Evolutionary conservation across 83 land plant genomes (phyloP).

Genomic region (Picea abies): DNA sequence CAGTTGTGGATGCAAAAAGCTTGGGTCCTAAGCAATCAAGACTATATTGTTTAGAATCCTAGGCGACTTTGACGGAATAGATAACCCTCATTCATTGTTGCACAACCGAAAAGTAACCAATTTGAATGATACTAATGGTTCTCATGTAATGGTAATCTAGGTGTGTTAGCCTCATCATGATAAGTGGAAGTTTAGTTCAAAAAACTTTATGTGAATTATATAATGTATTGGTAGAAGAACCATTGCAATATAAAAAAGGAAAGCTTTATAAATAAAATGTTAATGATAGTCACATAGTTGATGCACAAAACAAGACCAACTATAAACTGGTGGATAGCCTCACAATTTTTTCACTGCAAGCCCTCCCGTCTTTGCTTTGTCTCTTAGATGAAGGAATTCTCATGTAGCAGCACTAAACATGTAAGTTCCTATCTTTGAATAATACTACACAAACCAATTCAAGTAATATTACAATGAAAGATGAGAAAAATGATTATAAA

Average conservation of each 20-base stretch:
- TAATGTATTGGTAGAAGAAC: not conserved
- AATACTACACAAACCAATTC: conserved; percentile 56
- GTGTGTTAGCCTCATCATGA: not conserved
- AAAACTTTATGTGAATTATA: not conserved
- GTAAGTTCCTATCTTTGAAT: conserved; percentile 87
- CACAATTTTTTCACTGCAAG: conserved; percentile 63
- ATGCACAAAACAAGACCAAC: conserved; percentile 12
- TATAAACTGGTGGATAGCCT: conserved; percentile 81
- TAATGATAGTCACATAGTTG: not conserved
- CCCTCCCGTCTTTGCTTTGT: conserved; percentile 69
- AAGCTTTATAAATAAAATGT: not conserved
- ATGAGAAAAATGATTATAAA: not conserved
- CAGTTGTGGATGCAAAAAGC: not conserved
- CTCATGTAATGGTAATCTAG: not conserved
- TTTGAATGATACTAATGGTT: not conserved
- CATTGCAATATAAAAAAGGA: not conserved
- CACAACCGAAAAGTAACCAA: no score
- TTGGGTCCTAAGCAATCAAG: not conserved
- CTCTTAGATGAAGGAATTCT: conserved; percentile 85
- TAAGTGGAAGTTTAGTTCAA: not conserved
- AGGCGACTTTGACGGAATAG: no score
- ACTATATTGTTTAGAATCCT: not conserved
- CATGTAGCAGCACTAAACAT: conserved; percentile 86
- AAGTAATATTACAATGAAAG: not conserved
- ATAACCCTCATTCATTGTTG: no score